A percentile compares a stretch with the other conserved stretches of the same genome.
These are phyloP conservation scores for Diaporthe ilicicola DNA, from an alignment of 2,329 filamentous ascomycete species.

Conservation along the genomic window DNA sequence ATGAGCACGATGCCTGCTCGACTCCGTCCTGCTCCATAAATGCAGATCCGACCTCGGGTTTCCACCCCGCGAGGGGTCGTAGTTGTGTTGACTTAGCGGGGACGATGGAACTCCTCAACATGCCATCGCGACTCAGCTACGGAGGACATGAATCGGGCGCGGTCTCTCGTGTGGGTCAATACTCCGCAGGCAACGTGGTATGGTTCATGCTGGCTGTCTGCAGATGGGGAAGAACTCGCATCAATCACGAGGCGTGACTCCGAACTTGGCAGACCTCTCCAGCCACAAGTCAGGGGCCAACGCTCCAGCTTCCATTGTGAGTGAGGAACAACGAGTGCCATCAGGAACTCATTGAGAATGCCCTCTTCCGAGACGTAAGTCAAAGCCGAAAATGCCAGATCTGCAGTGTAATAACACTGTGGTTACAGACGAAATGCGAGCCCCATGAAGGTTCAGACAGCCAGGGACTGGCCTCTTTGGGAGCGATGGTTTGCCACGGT, in stretches of 20 bases:
- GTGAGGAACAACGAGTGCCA: neutral
- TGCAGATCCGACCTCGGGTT: neutral
- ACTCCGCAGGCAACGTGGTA: neutral
- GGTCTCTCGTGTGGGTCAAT: neutral
- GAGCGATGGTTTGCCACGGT: constrained; percentile 11
- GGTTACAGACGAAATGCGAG: neutral
- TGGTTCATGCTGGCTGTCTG: neutral
- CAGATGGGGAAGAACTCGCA: neutral
- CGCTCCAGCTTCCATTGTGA: no score
- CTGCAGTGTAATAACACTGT: neutral
- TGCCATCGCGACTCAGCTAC: neutral
- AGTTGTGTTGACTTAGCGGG: neutral
- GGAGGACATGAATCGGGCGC: neutral
- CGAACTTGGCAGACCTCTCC: neutral
- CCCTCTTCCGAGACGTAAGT: neutral
- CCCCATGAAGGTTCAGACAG: neutral
- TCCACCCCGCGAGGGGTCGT: neutral
- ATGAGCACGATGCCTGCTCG: neutral
- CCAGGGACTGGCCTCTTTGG: constrained; percentile 3
- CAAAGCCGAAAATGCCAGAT: neutral
- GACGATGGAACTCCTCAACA: neutral
- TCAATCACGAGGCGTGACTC: neutral
- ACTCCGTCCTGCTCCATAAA: neutral
- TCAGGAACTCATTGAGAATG: neutral
- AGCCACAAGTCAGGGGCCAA: neutral